Base-by-base conservation (phyloP, 2,329 filamentous ascomycete species). In the Alternaria panax region DNA sequence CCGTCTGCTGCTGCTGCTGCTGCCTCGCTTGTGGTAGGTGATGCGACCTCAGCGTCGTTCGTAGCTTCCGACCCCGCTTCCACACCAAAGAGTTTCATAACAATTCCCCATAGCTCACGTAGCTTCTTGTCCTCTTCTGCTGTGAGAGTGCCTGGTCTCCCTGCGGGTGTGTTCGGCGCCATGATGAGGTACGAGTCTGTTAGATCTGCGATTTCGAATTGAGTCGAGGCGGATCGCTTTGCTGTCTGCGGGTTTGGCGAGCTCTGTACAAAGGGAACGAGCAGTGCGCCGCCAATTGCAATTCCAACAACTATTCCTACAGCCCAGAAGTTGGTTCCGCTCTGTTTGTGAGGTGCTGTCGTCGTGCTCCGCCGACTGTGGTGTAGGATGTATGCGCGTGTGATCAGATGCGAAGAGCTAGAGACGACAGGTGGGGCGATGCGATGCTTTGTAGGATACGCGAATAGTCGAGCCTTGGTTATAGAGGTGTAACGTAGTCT, bases 131-230 rank as follows among this genome's bases (percentile, higher is more conserved):
- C 92, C 80, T 99, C 89, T 63, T 97, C 93, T 3, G 88, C 79
- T n/a, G 93, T 97, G 59, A 99, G 84, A 68, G 92, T 97, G 59
- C 92, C 93, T 54, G 92, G 87, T 62, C 93, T 88, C 53, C 95
- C 95, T 36, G 90, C 86, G 43, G 85, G 85, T 28, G 72, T 73
- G 54, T 77, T 74, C 22, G 76, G 70, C 40, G 78, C 69, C 80
- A 82, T 82, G 59, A 70, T 68, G 65, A 76, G 71, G 58, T 67
- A 74, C 7, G 73, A 76, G 55, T 74, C 65, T 55, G 73, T 69
- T 30, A 64, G 60, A 43, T 68, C 46, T 32, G 69, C 48, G 54
- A 61, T 46, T 46, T 73, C 58, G 57, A 74, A 70, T n/a, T 46
- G 57, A 25, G 62, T 32, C 9, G 63, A 57, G 32, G 58, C 46